A percentile compares a stretch with the other conserved stretches of the same genome.
Evolutionary conservation across 2,329 filamentous ascomycete genomes (phyloP).

Genomic region (Pseudogymnoascus sp.): DNA sequence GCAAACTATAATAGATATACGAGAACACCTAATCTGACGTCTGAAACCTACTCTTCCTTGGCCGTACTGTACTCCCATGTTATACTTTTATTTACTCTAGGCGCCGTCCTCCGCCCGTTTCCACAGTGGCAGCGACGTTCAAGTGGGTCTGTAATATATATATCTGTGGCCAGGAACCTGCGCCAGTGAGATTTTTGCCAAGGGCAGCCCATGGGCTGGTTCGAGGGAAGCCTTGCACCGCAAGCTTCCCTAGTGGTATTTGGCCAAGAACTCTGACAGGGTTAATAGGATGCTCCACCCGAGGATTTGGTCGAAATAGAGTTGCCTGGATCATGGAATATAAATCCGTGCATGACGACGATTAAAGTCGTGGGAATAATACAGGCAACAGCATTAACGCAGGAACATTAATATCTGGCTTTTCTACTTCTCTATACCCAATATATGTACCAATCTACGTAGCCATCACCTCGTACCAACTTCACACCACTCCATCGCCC

Average conservation of each 20-base stretch:
- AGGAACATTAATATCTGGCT: not conserved
- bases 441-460: not conserved
- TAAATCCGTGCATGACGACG: not conserved
- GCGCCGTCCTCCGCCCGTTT: not conserved
- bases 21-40: not conserved
- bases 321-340: not conserved
- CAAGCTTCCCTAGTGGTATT: not conserved
- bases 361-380: not conserved
- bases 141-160: not conserved
- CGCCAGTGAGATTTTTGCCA: not conserved
- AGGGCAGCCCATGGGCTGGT: not conserved
- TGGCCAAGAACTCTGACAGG: not conserved
- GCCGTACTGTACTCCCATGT: not conserved
- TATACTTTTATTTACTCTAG: not conserved
- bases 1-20: slow-evolving; percentile 1
- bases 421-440: not conserved
- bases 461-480: not conserved
- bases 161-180: not conserved
- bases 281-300: not conserved
- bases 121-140: not conserved
- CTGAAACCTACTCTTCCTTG: not conserved
- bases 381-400: not conserved
- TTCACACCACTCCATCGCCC: not conserved
- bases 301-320: not conserved
- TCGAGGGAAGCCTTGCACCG: not conserved